Evolutionary conservation across 164 flowering plant species (phyloP), one percentile per base, ranked within the genome.

Genomic region (Chimonanthus praecox): DNA sequence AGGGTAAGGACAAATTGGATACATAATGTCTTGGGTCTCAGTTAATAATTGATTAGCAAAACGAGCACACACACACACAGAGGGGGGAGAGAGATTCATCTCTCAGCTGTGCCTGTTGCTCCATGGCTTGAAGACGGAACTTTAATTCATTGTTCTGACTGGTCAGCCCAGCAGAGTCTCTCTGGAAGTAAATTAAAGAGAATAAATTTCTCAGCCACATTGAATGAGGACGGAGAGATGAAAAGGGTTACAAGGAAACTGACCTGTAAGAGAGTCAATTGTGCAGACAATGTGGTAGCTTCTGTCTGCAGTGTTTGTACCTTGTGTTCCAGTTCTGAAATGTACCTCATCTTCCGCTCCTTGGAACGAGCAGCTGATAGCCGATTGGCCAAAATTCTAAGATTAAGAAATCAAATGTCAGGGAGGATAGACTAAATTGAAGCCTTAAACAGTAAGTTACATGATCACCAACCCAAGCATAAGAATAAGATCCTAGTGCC

Each of bases 341-440:
- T 95, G 78, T 95, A 95, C 47, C 95, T 85, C 97, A 90, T 89
- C 84, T 95, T 95, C 58, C 99, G 79, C 77, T 95, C 99, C 79
- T 95, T 95, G 49, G 99, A 95, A 58, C 99, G 94, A 60, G 98
- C 99, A 82, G 99, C 99, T 16, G 99, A 95, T 69, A 90, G 98
- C 47, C 99, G 94, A 79, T 96, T 96, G 61, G 99, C 99, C 86
- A 96, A 87, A 75, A 96, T 96, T 87, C 99, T 96, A 75, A 8
- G 47, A 77, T 48, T 11, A 65, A 65, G 68, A 65, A 15, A 65
- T 11, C 48, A 44, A 45, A 65, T 10, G 43, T 8, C 13, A 33
- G 10, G 47, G 47, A 9, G 47, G 49, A 11, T 54, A 54, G 5
- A 10, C 60, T 13, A 54, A 3, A 5, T 49, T 9, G 9, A 49